phyloP scores from a whole-genome alignment of 140 eudicot genomes.

The Cichorium intybus region DNA sequence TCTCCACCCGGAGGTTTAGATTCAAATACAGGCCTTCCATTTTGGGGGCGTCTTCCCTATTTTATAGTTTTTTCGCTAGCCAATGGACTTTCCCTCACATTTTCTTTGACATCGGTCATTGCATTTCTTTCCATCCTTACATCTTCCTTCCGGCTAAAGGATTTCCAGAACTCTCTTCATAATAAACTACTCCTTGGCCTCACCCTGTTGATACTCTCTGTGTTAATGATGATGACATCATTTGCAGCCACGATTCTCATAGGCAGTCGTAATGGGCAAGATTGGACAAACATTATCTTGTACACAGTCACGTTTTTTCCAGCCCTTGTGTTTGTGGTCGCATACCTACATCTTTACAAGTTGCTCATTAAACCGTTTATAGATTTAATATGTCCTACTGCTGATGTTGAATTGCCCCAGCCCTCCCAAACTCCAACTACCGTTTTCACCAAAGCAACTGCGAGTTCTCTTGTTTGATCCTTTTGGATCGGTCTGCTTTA shows the following conservation, averaged over 20 bases:
- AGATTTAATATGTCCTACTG: conserved; percentile 1
- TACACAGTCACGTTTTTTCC: conserved; percentile 25
- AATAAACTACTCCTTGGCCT: conserved; percentile 12
- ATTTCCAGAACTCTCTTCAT: conserved; percentile 18
- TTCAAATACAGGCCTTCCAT: conserved; percentile 13
- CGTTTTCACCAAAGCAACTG: neutral
- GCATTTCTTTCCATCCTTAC: conserved; percentile 27
- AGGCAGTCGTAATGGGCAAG: neutral
- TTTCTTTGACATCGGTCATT: conserved; percentile 23
- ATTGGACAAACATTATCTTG: conserved; percentile 17
- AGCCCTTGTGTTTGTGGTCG: neutral
- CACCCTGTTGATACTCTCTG: conserved; percentile 15
- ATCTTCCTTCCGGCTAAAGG: conserved; percentile 20
- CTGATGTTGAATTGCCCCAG: neutral
- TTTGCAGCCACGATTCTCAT: conserved; percentile 22
- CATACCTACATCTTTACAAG: conserved; percentile 13
- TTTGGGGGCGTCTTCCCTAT: neutral
- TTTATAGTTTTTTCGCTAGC: conserved; percentile 20
- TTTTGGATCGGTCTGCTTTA: neutral
- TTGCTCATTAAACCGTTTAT: neutral
- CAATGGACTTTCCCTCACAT: conserved; percentile 24
- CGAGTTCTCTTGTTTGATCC: neutral
- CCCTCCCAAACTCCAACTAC: conserved; percentile 9
- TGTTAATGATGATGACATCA: conserved; percentile 31
- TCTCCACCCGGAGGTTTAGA: conserved; percentile 23